A percentile compares a stretch with the other conserved stretches of the same genome.
These are phyloP conservation scores for Phytopythium vexans DNA, from an alignment of 352 stramenopile genomes.

Conservation along the genomic window DNA sequence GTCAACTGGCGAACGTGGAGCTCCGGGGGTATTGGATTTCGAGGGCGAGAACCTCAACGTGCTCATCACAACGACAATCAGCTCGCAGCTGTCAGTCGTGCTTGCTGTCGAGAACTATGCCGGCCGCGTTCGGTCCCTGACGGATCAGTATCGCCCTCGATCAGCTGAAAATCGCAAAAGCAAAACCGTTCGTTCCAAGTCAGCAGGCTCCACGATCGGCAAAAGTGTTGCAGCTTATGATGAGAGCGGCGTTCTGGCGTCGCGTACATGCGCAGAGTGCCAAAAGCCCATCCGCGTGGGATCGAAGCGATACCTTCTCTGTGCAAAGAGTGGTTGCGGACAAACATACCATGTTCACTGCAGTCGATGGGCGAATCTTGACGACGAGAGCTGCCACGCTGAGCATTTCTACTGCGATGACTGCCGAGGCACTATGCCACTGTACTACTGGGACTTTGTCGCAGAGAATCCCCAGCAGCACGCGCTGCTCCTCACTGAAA, in stretches of 20 bases:
- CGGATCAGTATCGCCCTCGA: slow-evolving; percentile 36
- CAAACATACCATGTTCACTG: slow-evolving; percentile 65
- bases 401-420: slow-evolving; percentile 45
- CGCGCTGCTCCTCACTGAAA: slow-evolving; percentile 39
- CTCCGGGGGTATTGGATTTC: slow-evolving; percentile 46
- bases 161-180: slow-evolving; percentile 4
- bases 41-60: slow-evolving; percentile 56
- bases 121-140: slow-evolving; percentile 27
- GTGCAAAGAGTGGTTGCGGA: slow-evolving; percentile 41
- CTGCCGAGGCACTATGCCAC: slow-evolving; percentile 25
- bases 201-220: slow-evolving; percentile 6
- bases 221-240: slow-evolving; percentile 54
- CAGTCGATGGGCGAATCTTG: slow-evolving; percentile 55
- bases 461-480: slow-evolving; percentile 28
- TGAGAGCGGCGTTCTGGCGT: slow-evolving; percentile 41
- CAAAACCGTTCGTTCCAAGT: background rate
- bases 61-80: slow-evolving; percentile 47
- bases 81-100: slow-evolving; percentile 37
- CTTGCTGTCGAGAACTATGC: slow-evolving; percentile 64
- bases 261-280: slow-evolving; percentile 52
- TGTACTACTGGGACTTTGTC: slow-evolving; percentile 73
- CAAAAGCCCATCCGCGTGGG: slow-evolving; percentile 41
- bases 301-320: slow-evolving; percentile 31
- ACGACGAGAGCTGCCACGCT: slow-evolving; percentile 16
- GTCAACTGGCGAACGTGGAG: slow-evolving; percentile 42